Percentiles rank a stretch among this genome's conserved stretches.
Conservation (phyloP, 371 early-diverging fungal species). For the Mortierella sp. region DNA sequence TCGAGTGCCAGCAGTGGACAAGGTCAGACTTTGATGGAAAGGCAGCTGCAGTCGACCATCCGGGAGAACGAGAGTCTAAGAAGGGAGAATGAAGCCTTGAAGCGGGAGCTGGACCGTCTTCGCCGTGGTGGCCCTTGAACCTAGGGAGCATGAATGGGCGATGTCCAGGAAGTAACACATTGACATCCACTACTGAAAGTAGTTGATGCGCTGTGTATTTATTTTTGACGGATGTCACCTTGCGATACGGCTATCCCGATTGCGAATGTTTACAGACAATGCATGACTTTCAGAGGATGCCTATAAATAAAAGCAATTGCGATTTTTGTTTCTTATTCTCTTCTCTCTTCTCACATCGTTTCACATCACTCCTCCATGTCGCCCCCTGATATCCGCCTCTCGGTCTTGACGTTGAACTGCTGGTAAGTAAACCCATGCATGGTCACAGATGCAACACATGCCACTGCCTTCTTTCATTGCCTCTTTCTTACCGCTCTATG, state of each 20-base stretch:
- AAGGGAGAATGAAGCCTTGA: slow-evolving; percentile 68
- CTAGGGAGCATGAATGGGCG: not conserved
- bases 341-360: not conserved
- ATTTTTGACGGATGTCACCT: not conserved
- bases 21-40: slow-evolving; percentile 49
- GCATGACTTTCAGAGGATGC: no score
- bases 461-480: not conserved
- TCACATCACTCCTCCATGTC: not conserved
- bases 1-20: slow-evolving; percentile 34
- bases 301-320: not conserved
- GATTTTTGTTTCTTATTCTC: not conserved
- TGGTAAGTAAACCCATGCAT: not conserved
- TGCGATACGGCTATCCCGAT: not conserved
- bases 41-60: slow-evolving; percentile 59
- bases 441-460: not conserved
- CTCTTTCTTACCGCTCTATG: not conserved
- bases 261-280: not conserved
- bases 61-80: slow-evolving; percentile 68
- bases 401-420: slow-evolving; percentile 22
- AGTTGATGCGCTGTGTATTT: not conserved
- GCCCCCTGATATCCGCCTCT: not conserved
- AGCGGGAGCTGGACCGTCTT: slow-evolving; percentile 64
- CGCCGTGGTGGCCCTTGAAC: slow-evolving; percentile 40
- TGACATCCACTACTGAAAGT: not conserved
- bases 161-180: not conserved